These are phyloP conservation scores for Lophiotrema nucula DNA, from an alignment of 495 filamentous ascomycete species.

Conservation along the genomic window DNA sequence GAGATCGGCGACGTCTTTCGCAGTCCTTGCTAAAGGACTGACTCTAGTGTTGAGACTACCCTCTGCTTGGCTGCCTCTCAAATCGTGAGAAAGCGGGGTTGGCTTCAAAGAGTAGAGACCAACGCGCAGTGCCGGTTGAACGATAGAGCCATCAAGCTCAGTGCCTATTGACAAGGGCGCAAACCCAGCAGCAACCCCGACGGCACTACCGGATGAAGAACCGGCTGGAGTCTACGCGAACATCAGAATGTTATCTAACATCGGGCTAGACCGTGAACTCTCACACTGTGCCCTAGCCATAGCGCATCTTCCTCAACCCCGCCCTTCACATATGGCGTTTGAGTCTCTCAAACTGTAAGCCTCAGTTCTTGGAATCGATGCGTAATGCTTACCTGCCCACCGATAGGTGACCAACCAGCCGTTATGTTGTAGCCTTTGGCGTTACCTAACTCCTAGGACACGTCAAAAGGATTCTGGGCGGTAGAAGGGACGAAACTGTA, in stretches of 20 bases:
- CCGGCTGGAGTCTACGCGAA: conserved; percentile 5
- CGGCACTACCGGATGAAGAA: conserved; percentile 3
- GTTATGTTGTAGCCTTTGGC: background rate
- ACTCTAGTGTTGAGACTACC: background rate
- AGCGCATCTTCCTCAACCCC: background rate
- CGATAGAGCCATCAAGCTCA: conserved; percentile 2
- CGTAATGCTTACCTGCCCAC: background rate
- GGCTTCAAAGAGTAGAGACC: conserved; percentile 3
- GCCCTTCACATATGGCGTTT: background rate
- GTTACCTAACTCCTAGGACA: background rate
- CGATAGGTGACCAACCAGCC: background rate
- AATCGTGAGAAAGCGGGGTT: background rate
- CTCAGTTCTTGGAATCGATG: no score
- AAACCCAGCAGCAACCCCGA: conserved; percentile 11
- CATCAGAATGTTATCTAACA: background rate
- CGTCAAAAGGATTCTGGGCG: no score
- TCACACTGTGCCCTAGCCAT: background rate
- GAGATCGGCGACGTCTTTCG: background rate
- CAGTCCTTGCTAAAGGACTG: background rate
- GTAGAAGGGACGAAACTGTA: no score
- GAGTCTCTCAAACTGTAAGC: background rate
- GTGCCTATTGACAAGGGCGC: background rate
- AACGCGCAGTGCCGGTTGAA: background rate
- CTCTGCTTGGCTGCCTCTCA: background rate
- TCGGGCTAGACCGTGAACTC: background rate